phyloP scores from a whole-genome alignment of 495 filamentous ascomycete species.

The Talaromyces nanjingensis region DNA sequence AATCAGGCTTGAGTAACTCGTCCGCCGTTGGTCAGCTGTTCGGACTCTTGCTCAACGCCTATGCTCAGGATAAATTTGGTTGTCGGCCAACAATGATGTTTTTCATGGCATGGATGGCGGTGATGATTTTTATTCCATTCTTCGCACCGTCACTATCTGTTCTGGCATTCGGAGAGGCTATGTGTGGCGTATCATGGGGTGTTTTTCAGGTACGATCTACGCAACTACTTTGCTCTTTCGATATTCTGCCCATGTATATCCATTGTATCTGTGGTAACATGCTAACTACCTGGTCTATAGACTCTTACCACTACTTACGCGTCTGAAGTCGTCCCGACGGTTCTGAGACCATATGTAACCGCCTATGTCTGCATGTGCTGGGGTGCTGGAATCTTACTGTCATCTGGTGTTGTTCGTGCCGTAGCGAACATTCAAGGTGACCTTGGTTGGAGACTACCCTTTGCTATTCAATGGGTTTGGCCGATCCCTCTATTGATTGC shows the following conservation, averaged over 20 bases:
- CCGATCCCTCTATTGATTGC: constrained; percentile 58
- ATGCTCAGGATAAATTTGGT: constrained; percentile 55
- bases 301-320: constrained; percentile 43
- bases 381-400: constrained; percentile 43
- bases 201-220: constrained; percentile 35
- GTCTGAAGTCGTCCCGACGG: constrained; percentile 39
- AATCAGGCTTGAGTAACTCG: constrained; percentile 57
- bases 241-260: background rate
- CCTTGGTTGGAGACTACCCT: constrained; percentile 47
- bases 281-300: background rate
- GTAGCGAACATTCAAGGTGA: constrained; percentile 21
- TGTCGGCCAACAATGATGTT: constrained; percentile 56
- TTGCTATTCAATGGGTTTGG: constrained; percentile 63
- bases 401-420: constrained; percentile 39
- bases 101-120: constrained; percentile 44
- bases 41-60: constrained; percentile 56
- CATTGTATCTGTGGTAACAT: background rate
- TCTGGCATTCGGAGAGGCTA: constrained; percentile 14
- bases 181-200: constrained; percentile 21
- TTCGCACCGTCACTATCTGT: constrained; percentile 16
- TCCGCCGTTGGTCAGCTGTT: constrained; percentile 51
- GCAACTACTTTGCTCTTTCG: background rate
- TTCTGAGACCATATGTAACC: constrained; percentile 34
- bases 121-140: constrained; percentile 27
- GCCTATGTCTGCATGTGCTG: constrained; percentile 41